Evolutionary conservation across 805 yeast species (phyloP), one percentile per base, ranked within the genome.

Genomic region (Pichia kluyveri): DNA sequence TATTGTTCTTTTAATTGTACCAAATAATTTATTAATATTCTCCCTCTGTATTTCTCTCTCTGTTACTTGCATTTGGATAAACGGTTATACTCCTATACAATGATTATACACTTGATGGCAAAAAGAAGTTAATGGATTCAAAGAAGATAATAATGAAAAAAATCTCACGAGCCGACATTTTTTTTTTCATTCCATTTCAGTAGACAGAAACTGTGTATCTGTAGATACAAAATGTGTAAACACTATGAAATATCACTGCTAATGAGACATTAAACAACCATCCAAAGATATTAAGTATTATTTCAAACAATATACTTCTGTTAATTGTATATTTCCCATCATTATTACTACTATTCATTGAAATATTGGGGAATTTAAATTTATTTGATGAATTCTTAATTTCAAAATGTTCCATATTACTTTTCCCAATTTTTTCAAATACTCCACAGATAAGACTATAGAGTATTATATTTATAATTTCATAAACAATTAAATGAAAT

Each of bases 401-500:
- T 8, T 40, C 37, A 4, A 45, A 40, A 15, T 45, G 12, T 12
- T 18, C 34, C 9, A 40, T 28, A 27, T 45, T 26, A 26, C 48
- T 41, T 3, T 10, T 15, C 4, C 19, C 23, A 1, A 45, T 19
- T 3, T 17, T 10, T 9, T 28, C 41, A n/a, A 45, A 41, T 9
- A 41, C 30, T 5, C 30, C 30, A 5, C 41, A 19, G 5, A 48
- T 44, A 12, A 38, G n/a, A 34, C 39, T 44, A 38, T 43, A 44
- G 23, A 34, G 23, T 19, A 37, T 17, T 23, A 46, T 40, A 14
- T 49, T 46, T 3, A 43, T n/a, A 15, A 43, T 27, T 26, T 43
- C 50, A 19, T 47, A 46, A 15, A 43, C 30, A 5, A 38, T 8
- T 9, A 43, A 40, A 43, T 47, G 50, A 38, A 46, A 17, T 6